Base-by-base conservation (phyloP, 2,329 filamentous ascomycete species). In the Tricladium varicosporioides region DNA sequence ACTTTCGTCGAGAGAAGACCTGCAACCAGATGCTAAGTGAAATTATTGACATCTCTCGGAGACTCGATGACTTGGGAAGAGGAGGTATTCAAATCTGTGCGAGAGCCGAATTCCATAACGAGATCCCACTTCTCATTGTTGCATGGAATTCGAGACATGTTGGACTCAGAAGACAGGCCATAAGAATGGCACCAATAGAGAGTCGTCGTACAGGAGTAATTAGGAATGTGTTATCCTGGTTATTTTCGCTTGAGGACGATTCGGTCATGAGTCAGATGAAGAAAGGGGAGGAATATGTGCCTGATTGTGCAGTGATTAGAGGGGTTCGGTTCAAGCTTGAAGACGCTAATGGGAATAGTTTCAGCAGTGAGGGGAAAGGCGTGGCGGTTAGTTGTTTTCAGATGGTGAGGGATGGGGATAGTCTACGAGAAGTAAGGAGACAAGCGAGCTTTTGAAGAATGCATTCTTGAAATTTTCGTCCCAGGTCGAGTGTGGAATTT, bases 251-350 rank as follows among this genome's bases (percentile, higher is more conserved):
- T 13, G 61, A 63, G 16, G 63, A 65, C 33, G 62, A 64, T 27
- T 27, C 22, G 40, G 54, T 13, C 42, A 59, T 13, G 47, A 56
- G 7, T 42, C 11, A 7, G 54, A 54, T 32, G 55, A 61, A 56
- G n/a, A 44, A 44, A 14, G 53, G 54, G 31, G 59, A 63, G 16
- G 62, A 27, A 27, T 27, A 60, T 49, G 56, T 63, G 4, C 60
- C 59, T 1, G 60, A 61, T 15, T 60, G 56, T 57, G 60, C 60
- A 11, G 53, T 57, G 13, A 60, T 56, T 18, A 33, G 60, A 50
- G 59, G 60, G 32, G 61, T 65, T 50, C 55, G 54, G 40, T 61
- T 63, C 58, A 52, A 50, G n/a, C 62, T 63, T 51, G 61, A 65
- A 40, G 36, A 10, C 4, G 36, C 36, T 5, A 10, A n/a, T 40